Evolutionary conservation across 2,329 filamentous ascomycete genomes (phyloP).

Genomic region (Chaetomium strumarium): DNA sequence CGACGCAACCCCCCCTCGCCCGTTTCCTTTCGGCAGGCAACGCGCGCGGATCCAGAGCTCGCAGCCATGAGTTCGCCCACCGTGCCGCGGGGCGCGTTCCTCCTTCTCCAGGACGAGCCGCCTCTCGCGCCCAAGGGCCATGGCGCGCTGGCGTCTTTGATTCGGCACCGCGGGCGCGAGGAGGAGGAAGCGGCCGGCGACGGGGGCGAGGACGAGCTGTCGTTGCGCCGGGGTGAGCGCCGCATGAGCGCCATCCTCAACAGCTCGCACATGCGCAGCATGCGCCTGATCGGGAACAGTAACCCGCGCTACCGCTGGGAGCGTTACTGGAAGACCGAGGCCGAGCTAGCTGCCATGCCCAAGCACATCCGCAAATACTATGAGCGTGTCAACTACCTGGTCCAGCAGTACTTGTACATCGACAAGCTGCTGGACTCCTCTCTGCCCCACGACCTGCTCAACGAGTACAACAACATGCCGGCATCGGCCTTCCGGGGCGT

Average conservation of each 20-base stretch:
- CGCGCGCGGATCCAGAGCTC: too few species aligned
- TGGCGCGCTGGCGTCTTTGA: slow-evolving; percentile 32
- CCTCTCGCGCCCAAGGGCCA: slow-evolving; percentile 42
- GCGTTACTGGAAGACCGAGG: slow-evolving; percentile 76
- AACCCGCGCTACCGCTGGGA: slow-evolving; percentile 85
- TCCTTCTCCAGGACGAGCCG: slow-evolving; percentile 38
- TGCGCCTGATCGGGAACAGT: slow-evolving; percentile 80
- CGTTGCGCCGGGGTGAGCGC: slow-evolving; percentile 48
- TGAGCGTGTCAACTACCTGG: slow-evolving; percentile 78
- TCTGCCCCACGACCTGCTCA: slow-evolving; percentile 83
- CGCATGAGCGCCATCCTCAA: slow-evolving; percentile 54
- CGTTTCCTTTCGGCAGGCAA: background rate
- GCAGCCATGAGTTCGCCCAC: slow-evolving; percentile 30
- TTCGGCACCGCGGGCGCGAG: slow-evolving; percentile 43
- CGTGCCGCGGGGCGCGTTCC: slow-evolving; percentile 23
- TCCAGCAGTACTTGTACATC: slow-evolving; percentile 91
- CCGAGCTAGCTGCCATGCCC: slow-evolving; percentile 64
- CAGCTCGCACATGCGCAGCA: slow-evolving; percentile 70
- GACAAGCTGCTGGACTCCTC: slow-evolving; percentile 86
- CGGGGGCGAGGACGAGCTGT: slow-evolving; percentile 37
- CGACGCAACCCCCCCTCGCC: background rate
- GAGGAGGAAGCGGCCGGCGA: slow-evolving; percentile 26
- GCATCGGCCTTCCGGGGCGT: slow-evolving; percentile 48
- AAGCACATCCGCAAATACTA: slow-evolving; percentile 79
- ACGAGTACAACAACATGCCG: slow-evolving; percentile 71